Evolutionary conservation across 1,139 yeast species (phyloP).

Genomic region (Yamadazyma spencermartinsiae): DNA sequence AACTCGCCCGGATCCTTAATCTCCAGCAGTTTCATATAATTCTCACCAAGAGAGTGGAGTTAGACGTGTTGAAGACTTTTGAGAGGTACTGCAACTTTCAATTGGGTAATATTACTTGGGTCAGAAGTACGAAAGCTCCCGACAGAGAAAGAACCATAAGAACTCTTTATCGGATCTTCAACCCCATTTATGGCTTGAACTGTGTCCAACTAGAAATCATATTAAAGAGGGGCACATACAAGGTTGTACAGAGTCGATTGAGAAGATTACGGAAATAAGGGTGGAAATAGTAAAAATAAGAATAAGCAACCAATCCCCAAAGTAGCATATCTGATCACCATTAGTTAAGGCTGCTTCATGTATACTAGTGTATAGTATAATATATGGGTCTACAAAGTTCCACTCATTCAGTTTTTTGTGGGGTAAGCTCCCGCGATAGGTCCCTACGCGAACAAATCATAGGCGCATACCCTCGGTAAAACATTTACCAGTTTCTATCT

Average conservation of each 20-base stretch:
- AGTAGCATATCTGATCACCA: too few relatives aligned
- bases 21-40: constrained; percentile 21
- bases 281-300: too few relatives aligned
- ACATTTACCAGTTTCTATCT: neutral
- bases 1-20: constrained; percentile 21
- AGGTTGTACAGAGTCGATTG: constrained; percentile 76
- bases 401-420: too few relatives aligned
- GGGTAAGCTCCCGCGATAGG: neutral
- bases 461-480: neutral
- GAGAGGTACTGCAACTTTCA: constrained; percentile 61
- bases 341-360: too few relatives aligned
- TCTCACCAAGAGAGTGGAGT: constrained; percentile 45
- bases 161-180: constrained; percentile 48
- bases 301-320: too few relatives aligned
- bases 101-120: constrained; percentile 78
- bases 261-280: constrained; percentile 35
- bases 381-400: too few relatives aligned
- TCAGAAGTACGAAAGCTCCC: constrained; percentile 63
- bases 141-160: constrained; percentile 53
- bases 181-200: constrained; percentile 40
- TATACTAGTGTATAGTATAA: too few relatives aligned
- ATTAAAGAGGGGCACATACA: constrained; percentile 75
- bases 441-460: constrained; percentile 2
- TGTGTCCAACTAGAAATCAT: constrained; percentile 63
- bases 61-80: constrained; percentile 57